Percentiles rank a stretch among this genome's conserved stretches.
Conservation (phyloP, 2,329 filamentous ascomycete species). For the Aspergillus neotritici region DNA sequence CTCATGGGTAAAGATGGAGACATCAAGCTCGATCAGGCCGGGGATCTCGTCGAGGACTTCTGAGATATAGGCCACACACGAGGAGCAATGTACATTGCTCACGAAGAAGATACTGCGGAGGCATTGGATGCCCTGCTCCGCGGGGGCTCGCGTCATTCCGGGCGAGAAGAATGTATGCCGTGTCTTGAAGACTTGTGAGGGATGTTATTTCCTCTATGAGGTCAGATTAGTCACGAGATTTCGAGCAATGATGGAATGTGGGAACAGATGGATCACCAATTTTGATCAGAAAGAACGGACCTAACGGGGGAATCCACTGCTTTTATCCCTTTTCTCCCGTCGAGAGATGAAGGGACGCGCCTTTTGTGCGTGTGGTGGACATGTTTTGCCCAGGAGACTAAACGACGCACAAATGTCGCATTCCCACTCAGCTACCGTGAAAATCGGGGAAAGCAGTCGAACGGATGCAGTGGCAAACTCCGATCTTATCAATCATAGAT, state of each 20-base stretch:
- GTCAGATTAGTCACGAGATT: not conserved
- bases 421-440: conserved; percentile 5
- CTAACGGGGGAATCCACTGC: not conserved
- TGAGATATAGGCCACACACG: conserved; percentile 43
- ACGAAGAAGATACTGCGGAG: conserved; percentile 37
- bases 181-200: no score
- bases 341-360: conserved; percentile 20
- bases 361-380: conserved; percentile 26
- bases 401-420: conserved; percentile 35
- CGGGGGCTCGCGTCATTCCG: not conserved
- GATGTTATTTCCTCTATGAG: conserved; percentile 1
- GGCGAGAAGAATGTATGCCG: no score
- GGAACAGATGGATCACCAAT: conserved; percentile 3
- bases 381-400: conserved; percentile 8
- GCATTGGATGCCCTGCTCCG: conserved; percentile 9
- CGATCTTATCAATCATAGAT: no score
- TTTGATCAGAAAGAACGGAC: conserved; percentile 3
- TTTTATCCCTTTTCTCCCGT: conserved; percentile 6
- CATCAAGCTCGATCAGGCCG: conserved; percentile 34
- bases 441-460: not conserved
- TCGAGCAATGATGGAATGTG: no score
- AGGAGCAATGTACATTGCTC: conserved; percentile 46
- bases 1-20: conserved; percentile 41
- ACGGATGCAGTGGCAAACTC: not conserved
- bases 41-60: conserved; percentile 37